These are phyloP conservation scores for Laetiporus sulphureus DNA, from an alignment of 1,284 basidiomycete species.

Conservation along the genomic window DNA sequence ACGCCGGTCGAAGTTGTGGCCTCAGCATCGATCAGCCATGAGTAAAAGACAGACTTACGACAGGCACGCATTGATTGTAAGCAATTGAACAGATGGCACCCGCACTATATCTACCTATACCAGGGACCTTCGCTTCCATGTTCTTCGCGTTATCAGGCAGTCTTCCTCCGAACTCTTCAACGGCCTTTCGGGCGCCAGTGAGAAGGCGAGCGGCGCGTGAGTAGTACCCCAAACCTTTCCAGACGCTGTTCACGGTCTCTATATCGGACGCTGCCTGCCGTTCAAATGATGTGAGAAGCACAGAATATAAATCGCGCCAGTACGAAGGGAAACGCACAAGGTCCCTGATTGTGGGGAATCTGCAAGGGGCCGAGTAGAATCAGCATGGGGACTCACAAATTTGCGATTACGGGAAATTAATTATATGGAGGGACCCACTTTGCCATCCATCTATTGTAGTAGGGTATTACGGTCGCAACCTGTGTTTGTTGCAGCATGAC, in stretches of 20 bases:
- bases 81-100: constrained; percentile 90
- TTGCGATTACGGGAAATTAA: neutral
- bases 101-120: constrained; percentile 87
- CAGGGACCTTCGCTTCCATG: constrained; percentile 82
- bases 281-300: no score
- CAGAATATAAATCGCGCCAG: no score
- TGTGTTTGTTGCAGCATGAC: constrained; percentile 99
- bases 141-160: constrained; percentile 78
- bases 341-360: constrained; percentile 78
- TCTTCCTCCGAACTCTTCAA: constrained; percentile 57
- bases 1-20: constrained; percentile 3
- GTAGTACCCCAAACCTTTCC: constrained; percentile 93
- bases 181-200: constrained; percentile 71
- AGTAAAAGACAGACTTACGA: constrained; percentile 45
- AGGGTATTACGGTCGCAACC: constrained; percentile 84
- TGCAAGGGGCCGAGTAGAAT: constrained; percentile 21
- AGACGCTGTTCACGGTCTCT: constrained; percentile 81
- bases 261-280: constrained; percentile 62
- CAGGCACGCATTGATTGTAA: constrained; percentile 77
- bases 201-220: constrained; percentile 79
- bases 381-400: no score
- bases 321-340: constrained; percentile 43
- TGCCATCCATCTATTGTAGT: constrained; percentile 82
- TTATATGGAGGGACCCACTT: constrained; percentile 37
- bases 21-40: constrained; percentile 5